Base-by-base conservation (phyloP, 345 rosid species). In the Trapa bicornis region DNA sequence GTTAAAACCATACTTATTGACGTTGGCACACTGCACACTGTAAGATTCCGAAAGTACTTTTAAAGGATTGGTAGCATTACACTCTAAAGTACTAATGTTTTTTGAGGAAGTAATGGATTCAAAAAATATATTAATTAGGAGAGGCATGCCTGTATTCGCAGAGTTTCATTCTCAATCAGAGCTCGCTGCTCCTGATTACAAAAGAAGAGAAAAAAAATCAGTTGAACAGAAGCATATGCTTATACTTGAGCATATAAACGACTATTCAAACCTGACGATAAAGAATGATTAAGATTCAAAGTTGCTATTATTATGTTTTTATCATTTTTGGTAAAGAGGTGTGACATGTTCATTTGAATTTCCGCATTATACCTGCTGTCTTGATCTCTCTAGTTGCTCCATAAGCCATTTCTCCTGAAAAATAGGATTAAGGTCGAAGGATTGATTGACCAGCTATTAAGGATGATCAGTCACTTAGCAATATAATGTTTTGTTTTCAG, bases 311-410 rank as follows among this genome's bases (percentile, higher is more conserved):
- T 22, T 1, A 54, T 54, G 22, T 17, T 1, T 54, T 6, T n/a
- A 8, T 54, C 17, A 50, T 13, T 13, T 50, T 50, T 5, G 0
- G 22, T 16, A 50, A 2, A 50, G 54, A 50, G 29, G 29, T 22
- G 29, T 22, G 29, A 22, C 29, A 22, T 22, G 33, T 54, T 54
- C 35, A 22, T 5, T 29, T 37, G 62, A 52, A 62, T 22, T 38
- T 48, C 42, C 43, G 9, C 39, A 53, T 17, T 41, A 33, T 80
- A 92, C 98, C 92, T 80, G 93, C 9, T 80, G 41, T 70, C 87
- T 84, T 58, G 98, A 93, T 71, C 84, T 89, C 78, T 93, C 92
- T 29, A 89, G 83, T 75, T 89, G 96, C 53, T 85, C 82, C 81
- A 82, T 73, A 67, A 93, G 71, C 74, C 83, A 61, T 62, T 78